Conservation (phyloP, 345 rosid genomes). For the Corymbia maculata region DNA sequence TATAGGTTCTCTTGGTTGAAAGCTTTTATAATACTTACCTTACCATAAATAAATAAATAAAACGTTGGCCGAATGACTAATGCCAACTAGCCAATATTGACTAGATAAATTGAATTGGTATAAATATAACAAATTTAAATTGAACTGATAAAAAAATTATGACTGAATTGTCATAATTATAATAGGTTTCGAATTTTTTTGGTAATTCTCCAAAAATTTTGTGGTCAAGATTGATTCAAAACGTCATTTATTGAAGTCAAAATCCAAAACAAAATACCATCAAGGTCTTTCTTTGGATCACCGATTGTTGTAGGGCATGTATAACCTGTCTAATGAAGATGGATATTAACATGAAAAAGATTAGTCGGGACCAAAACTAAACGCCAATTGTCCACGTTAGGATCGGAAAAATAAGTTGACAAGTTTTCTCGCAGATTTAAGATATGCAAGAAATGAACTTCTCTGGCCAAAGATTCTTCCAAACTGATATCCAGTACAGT, state of each 20-base stretch:
- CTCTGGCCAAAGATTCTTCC: neutral
- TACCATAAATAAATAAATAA: too few species aligned
- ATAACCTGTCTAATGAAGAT: neutral
- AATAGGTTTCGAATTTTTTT: too few species aligned
- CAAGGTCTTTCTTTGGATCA: neutral
- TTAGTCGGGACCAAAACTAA: neutral
- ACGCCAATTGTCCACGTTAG: neutral
- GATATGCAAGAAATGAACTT: neutral
- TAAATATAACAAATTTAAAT: too few species aligned
- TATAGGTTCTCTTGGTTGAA: too few species aligned
- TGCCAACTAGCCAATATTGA: too few species aligned
- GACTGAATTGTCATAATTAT: too few species aligned
- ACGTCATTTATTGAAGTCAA: neutral
- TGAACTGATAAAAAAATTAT: too few species aligned
- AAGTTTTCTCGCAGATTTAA: neutral
- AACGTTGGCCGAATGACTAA: too few species aligned
- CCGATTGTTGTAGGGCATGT: neutral
- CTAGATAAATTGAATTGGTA: too few species aligned
- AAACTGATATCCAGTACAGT: neutral
- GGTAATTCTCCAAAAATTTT: too few species aligned
- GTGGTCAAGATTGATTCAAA: neutral
- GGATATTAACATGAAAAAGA: neutral
- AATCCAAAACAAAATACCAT: neutral
- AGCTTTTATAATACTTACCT: too few species aligned
- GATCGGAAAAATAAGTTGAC: neutral